Base-by-base conservation (phyloP, 2,329 filamentous ascomycete species). In the Escovopsis sp. region DNA sequence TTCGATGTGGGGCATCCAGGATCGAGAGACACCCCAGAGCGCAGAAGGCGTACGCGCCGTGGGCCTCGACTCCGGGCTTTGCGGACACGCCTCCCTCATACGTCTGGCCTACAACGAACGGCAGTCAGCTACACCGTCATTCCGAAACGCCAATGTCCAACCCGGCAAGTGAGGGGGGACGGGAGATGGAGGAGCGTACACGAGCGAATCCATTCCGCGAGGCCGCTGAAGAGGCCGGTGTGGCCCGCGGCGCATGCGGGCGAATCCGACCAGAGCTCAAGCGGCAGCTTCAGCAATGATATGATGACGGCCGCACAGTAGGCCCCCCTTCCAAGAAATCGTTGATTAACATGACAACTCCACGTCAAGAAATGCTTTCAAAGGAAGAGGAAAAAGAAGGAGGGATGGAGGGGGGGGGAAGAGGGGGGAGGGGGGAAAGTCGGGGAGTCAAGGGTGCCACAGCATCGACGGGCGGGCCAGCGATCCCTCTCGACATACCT, bases 31-130 rank as follows among this genome's bases (percentile, higher is more conserved):
- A 93, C 42, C 82, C 91, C 45, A 98, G 67, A 43, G 84, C 88
- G 63, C 89, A 95, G 63, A 96, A 96, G 24, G 89, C 85, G 65
- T 96, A 98, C 48, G 86, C 91, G 46, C 91, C 91, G 63, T 98
- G 91, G 42, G 89, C 91, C 70, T 98, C 91, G 48, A 82, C 79
- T 45, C 81, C 81, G 40, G 88, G 91, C 48, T 81, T 80, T 43
- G 78, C 82, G 49, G 84, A 88, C 51, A 98, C 87, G 39, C 91
- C 91, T 48, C 91, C 91, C 66, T 98, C 91, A 61, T 82, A 95
- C 10, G 85, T 93, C 71, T 96, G 89, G 58, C 84, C 82, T 86
- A 33, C 42, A 46, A 7, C n/a, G 33, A 31, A n/a, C 15, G 25
- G 35, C 36, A 14, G 39, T 46, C 36, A 46, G 44, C 27, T 11